Evolutionary conservation across 2,329 filamentous ascomycete species (phyloP).

Genomic region (Nannizziopsis arthrosporioides): DNA sequence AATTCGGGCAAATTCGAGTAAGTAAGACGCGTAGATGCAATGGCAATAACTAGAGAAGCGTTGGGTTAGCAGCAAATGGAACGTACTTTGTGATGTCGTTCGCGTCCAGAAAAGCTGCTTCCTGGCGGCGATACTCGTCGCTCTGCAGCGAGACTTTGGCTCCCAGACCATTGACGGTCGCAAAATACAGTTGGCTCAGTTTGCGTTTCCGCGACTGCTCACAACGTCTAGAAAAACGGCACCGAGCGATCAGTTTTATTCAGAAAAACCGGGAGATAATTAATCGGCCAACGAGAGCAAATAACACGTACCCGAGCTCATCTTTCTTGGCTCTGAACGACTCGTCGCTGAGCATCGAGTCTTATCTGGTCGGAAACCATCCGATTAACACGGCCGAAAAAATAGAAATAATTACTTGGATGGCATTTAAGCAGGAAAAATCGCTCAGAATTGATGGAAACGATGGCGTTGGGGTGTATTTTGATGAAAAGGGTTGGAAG

Average conservation of each 20-base stretch:
- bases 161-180: slow-evolving; percentile 49
- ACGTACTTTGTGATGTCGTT: slow-evolving; percentile 49
- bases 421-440: slow-evolving; percentile 35
- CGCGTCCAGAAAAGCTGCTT: slow-evolving; percentile 45
- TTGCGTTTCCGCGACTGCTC: slow-evolving; percentile 81
- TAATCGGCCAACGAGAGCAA: slow-evolving; percentile 20
- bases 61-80: slow-evolving; percentile 13
- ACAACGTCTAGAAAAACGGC: slow-evolving; percentile 37
- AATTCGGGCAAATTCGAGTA: slow-evolving; percentile 5
- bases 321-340: slow-evolving; percentile 40
- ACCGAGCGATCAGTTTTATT: slow-evolving; percentile 27
- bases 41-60: not conserved
- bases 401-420: slow-evolving; percentile 27
- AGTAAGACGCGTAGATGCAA: not conserved
- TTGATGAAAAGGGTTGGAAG: slow-evolving; percentile 20
- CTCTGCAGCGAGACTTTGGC: slow-evolving; percentile 47
- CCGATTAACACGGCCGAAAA: slow-evolving; percentile 39
- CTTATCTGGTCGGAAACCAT: slow-evolving; percentile 38
- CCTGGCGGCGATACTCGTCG: slow-evolving; percentile 39
- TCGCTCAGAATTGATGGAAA: slow-evolving; percentile 36
- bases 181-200: slow-evolving; percentile 76
- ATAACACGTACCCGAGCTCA: slow-evolving; percentile 41
- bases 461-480: slow-evolving; percentile 29
- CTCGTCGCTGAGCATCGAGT: slow-evolving; percentile 41
- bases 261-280: slow-evolving; percentile 13